A percentile compares a stretch with the other conserved stretches of the same genome.
Evolutionary conservation across 495 filamentous ascomycete genomes (phyloP).

Genomic region (Friedmanniomyces endolithicus): DNA sequence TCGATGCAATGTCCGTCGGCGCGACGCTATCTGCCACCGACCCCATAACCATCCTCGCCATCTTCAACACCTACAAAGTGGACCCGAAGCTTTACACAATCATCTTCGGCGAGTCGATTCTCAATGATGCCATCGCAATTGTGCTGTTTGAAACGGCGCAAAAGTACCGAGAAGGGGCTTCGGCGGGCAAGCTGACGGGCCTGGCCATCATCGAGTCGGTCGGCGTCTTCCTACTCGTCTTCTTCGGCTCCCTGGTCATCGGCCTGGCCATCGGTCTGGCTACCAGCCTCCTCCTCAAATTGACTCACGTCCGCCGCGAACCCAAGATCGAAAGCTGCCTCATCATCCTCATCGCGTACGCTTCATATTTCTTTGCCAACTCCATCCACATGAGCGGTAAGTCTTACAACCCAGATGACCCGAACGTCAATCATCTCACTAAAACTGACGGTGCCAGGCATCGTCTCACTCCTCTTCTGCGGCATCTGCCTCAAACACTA

Average conservation of each 20-base stretch:
- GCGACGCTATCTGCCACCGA: constrained; percentile 94
- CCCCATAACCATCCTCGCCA: constrained; percentile 91
- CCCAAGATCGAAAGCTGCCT: constrained; percentile 95
- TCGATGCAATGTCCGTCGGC: constrained; percentile 90
- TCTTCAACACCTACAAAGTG: constrained; percentile 98
- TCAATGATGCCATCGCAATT: constrained; percentile 97
- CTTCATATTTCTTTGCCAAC: constrained; percentile 94
- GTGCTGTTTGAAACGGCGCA: constrained; percentile 97
- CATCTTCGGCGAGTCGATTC: constrained; percentile 94
- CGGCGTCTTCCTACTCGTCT: constrained; percentile 87
- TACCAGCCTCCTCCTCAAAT: constrained; percentile 79
- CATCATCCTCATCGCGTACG: constrained; percentile 86
- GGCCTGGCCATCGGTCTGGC: constrained; percentile 75
- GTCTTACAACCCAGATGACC: constrained; percentile 16
- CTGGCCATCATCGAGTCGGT: constrained; percentile 76
- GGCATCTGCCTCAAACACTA: constrained; percentile 98
- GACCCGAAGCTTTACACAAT: constrained; percentile 96
- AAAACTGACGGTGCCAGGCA: constrained; percentile 65
- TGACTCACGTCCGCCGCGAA: constrained; percentile 79
- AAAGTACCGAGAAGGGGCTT: constrained; percentile 58
- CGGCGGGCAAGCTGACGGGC: constrained; percentile 50
- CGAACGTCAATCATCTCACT: too few species aligned
- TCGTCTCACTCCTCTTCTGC: constrained; percentile 92
- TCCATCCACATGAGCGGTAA: constrained; percentile 87
- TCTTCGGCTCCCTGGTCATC: constrained; percentile 86